A percentile compares a stretch with the other conserved stretches of the same genome.
Conservation (phyloP, 768 basidiomycete species). For the Hemileccinum impolitum region DNA sequence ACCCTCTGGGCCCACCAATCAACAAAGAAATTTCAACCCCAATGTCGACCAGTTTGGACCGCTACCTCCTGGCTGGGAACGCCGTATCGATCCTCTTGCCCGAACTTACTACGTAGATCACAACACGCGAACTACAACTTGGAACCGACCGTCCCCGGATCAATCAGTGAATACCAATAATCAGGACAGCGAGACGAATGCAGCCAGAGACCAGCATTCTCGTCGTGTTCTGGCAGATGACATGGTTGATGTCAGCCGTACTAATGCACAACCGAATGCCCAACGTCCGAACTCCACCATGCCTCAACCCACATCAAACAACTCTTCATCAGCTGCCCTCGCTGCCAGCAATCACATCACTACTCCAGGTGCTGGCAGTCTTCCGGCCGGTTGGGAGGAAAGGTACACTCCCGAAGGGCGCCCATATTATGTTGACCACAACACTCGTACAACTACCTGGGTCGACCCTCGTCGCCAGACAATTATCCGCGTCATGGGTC, state of each 20-base stretch:
- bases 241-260: constrained; percentile 69
- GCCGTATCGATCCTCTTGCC: constrained; percentile 93
- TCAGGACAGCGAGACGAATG: constrained; percentile 77
- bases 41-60: constrained; percentile 92
- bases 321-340: constrained; percentile 44
- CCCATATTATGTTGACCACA: constrained; percentile 99
- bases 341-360: constrained; percentile 51
- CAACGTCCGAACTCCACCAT: constrained; percentile 39
- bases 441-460: constrained; percentile 99
- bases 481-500: constrained; percentile 94
- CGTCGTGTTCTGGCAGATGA: constrained; percentile 83
- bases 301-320: constrained; percentile 26
- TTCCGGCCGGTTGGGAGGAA: constrained; percentile 99
- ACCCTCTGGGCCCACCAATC: constrained; percentile 41
- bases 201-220: constrained; percentile 82
- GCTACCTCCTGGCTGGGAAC: constrained; percentile 91
- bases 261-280: constrained; percentile 36
- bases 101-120: constrained; percentile 99
- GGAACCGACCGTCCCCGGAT: constrained; percentile 87
- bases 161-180: constrained; percentile 67
- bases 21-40: constrained; percentile 87
- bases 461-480: constrained; percentile 98
- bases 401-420: constrained; percentile 97
- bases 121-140: constrained; percentile 95
- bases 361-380: constrained; percentile 75